phyloP scores from a whole-genome alignment of 2,329 filamentous ascomycete species.

The Cercospora berteroae region DNA sequence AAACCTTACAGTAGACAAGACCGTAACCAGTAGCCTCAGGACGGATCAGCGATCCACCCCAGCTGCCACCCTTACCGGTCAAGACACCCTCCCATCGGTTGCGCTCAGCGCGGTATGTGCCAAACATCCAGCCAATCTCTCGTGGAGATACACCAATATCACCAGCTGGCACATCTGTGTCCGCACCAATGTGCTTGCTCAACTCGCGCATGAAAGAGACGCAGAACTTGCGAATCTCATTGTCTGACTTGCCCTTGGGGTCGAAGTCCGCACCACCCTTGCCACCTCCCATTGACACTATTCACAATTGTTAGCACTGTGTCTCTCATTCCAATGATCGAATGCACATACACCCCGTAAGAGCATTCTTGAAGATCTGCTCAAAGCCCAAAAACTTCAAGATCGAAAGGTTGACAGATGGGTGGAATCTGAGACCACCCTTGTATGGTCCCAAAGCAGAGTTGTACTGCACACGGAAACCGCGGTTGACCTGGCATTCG shows the following conservation, averaged over 20 bases:
- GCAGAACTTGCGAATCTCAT: slow-evolving; percentile 97
- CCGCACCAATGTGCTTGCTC: slow-evolving; percentile 90
- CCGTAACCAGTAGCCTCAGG: slow-evolving; percentile 97
- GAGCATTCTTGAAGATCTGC: slow-evolving; percentile 99
- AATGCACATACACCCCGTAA: slow-evolving; percentile 75
- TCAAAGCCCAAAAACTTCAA: slow-evolving; percentile 99
- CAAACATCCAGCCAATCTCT: slow-evolving; percentile 94
- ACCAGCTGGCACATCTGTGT: slow-evolving; percentile 93
- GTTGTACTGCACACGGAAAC: slow-evolving; percentile 98
- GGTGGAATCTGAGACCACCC: slow-evolving; percentile 93
- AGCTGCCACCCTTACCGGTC: slow-evolving; percentile 89
- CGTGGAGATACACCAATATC: slow-evolving; percentile 92
- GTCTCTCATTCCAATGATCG: neutral
- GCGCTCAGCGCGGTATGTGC: slow-evolving; percentile 81
- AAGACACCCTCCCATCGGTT: slow-evolving; percentile 95
- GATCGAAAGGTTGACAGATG: slow-evolving; percentile 71
- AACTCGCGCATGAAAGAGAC: slow-evolving; percentile 94
- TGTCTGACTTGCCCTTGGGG: slow-evolving; percentile 97
- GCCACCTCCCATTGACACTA: slow-evolving; percentile 90
- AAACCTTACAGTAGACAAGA: slow-evolving; percentile 71
- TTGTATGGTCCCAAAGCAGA: slow-evolving; percentile 96
- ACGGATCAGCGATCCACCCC: slow-evolving; percentile 91
- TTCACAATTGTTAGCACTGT: slow-evolving; percentile 8
- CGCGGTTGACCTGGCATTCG: slow-evolving; percentile 85
- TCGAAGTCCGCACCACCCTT: slow-evolving; percentile 99